Base-by-base conservation (phyloP, 331 rosid species). In the Rosa hybrid region DNA sequence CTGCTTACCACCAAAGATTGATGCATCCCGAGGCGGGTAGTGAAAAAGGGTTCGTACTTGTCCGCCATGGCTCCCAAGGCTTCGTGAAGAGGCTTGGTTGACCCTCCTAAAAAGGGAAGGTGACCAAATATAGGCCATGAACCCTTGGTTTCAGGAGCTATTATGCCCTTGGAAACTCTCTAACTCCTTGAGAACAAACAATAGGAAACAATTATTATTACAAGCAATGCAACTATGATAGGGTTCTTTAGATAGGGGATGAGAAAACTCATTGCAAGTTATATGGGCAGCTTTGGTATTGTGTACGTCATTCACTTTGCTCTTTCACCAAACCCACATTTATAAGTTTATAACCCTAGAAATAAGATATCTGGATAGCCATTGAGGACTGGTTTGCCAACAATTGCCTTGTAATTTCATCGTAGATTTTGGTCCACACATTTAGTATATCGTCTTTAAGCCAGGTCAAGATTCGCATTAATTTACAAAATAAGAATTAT, bases 51-150 rank as follows among this genome's bases (percentile, higher is more conserved):
- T 1, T 84, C 89, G 42, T 83, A 49, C 27, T 67, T 76, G 67
- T 86, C 86, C 1, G 89, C 82, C 83, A 82, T 71, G 53, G 79
- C 81, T 64, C 82, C 86, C 23, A 86, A 54, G 12, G 68, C 30
- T 27, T 23, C n/a, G 50, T 82, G 89, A 3, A 74, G 65, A 3
- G 76, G 84, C n/a, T 48, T 48, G 38, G 10, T 56, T 11, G 64
- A 67, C 1, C 78, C 75, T 60, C 71, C 74, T 0, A 86, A 16
- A 30, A 82, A 45, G 23, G 7, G 86, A 34, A 86, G 89, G 48
- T 86, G 89, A 11, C 89, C 89, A 1, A 86, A 27, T 9, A 86
- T 30, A 2, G 89, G 86, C 86, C 82, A 82, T 0, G 84, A 84
- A 2, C 88, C 84, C 41, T 78, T 51, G 60, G 82, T 75, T 13